phyloP scores from a whole-genome alignment of 352 stramenopile genomes.

The Hyaloperonospora arabidopsidis region DNA sequence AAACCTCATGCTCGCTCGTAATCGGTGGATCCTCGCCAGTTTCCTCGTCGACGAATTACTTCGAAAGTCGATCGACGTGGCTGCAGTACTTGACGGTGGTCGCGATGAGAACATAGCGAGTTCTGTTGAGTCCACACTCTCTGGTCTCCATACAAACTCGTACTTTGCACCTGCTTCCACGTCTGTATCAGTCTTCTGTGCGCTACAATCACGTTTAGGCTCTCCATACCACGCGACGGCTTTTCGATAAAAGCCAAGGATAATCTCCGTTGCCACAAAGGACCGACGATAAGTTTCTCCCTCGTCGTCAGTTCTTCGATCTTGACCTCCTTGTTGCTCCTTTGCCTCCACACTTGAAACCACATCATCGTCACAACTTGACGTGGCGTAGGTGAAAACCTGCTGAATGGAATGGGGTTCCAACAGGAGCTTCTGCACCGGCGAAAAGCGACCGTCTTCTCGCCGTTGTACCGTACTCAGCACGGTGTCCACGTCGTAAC shows the following conservation, averaged over 20 bases:
- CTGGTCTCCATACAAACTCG: not conserved
- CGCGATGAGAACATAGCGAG: constrained; percentile 5
- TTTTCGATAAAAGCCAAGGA: constrained; percentile 67
- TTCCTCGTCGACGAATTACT: constrained; percentile 33
- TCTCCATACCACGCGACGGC: constrained; percentile 59
- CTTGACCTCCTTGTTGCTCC: constrained; percentile 7
- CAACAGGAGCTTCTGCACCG: constrained; percentile 59
- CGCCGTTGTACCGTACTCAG: constrained; percentile 47
- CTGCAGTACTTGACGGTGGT: constrained; percentile 10
- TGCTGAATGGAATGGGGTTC: constrained; percentile 48
- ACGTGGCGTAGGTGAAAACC: constrained; percentile 59
- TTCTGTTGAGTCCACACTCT: constrained; percentile 4
- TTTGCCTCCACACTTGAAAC: not conserved
- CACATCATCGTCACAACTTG: constrained; percentile 15
- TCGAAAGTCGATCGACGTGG: constrained; percentile 24
- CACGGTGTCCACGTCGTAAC: constrained; percentile 68
- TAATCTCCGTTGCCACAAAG: constrained; percentile 66
- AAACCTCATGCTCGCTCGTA: constrained; percentile 36
- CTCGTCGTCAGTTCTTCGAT: constrained; percentile 17
- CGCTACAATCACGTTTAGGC: constrained; percentile 26
- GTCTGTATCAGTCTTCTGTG: not conserved
- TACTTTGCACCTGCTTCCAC: constrained; percentile 5
- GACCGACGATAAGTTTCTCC: constrained; percentile 48
- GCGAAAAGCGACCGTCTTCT: constrained; percentile 50
- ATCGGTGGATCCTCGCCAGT: constrained; percentile 30